Conservation (phyloP, 257 asterid species). For the Petunia axillaris region DNA sequence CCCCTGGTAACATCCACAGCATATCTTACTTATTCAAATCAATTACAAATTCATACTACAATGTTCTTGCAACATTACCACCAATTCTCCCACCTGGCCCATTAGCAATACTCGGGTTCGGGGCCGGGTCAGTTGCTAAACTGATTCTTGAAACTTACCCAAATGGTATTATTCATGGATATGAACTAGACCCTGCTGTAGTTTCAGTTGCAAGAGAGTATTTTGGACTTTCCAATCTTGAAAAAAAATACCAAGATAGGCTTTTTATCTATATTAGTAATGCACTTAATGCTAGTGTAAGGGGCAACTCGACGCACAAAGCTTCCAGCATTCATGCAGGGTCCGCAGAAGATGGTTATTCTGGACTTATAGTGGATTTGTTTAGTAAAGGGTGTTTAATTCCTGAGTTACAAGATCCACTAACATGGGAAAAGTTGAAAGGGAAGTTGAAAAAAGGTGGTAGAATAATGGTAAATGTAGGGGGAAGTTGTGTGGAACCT, state of each 20-base stretch:
- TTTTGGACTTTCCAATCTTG: constrained; percentile 69
- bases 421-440: constrained; percentile 73
- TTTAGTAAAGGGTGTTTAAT: constrained; percentile 72
- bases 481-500: constrained; percentile 92
- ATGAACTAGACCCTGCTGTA: constrained; percentile 88
- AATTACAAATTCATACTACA: constrained; percentile 72
- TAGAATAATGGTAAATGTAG: constrained; percentile 88
- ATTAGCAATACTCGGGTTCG: constrained; percentile 80
- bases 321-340: no score
- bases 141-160: constrained; percentile 68
- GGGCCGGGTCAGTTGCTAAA: constrained; percentile 81
- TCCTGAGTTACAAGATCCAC: constrained; percentile 68
- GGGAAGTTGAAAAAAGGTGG: constrained; percentile 60
- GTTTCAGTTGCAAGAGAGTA: constrained; percentile 73
- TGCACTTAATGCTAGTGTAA: constrained; percentile 54
- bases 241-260: constrained; percentile 51
- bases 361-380: constrained; percentile 72
- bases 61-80: constrained; percentile 83
- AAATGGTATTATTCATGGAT: constrained; percentile 55
- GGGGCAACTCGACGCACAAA: no score
- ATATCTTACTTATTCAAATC: constrained; percentile 67
- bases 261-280: constrained; percentile 63
- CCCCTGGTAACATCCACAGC: constrained; percentile 98
- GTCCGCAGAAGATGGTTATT: constrained; percentile 49
- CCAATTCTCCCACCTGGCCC: constrained; percentile 89